Conservation (phyloP, 1,284 basidiomycete genomes). For the Rhodotorula sp. region DNA sequence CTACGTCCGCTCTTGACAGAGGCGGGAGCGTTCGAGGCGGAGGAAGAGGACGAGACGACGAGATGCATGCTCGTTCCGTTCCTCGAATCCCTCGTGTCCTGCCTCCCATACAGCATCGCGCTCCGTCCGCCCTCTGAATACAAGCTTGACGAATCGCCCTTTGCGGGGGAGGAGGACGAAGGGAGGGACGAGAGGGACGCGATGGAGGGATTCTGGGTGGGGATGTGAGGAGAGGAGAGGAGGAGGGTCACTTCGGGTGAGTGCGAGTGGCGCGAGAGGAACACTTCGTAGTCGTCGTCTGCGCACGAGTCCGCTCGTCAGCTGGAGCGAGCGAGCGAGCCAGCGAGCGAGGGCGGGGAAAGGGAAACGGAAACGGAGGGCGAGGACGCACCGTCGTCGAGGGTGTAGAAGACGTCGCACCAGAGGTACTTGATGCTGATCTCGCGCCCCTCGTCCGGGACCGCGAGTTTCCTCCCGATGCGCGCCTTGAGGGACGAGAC, state of each 20-base stretch:
- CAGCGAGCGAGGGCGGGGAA: no score
- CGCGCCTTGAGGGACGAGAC: conserved; percentile 31
- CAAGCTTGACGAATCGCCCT: conserved; percentile 21
- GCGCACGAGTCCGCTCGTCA: neutral
- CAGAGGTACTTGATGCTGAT: conserved; percentile 37
- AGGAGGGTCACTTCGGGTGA: conserved; percentile 40
- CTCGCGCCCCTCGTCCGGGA: conserved; percentile 17
- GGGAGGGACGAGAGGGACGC: conserved; percentile 38
- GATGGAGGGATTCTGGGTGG: conserved; percentile 39
- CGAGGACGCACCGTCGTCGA: conserved; percentile 41
- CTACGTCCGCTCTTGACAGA: conserved; percentile 19
- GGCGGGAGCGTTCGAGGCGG: neutral
- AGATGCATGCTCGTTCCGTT: conserved; percentile 35
- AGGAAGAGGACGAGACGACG: neutral
- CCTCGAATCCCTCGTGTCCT: neutral
- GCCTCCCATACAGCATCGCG: conserved; percentile 26
- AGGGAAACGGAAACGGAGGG: no score
- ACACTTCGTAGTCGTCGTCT: conserved; percentile 45
- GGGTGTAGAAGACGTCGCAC: conserved; percentile 42
- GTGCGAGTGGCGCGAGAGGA: conserved; percentile 27
- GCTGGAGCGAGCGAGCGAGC: neutral
- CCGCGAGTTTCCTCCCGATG: conserved; percentile 33
- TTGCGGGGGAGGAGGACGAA: conserved; percentile 4
- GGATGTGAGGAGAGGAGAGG: conserved; percentile 35
- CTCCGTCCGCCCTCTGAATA: conserved; percentile 28